A percentile compares a stretch with the other conserved stretches of the same genome.
These are phyloP conservation scores for Candida glucosophila DNA, from an alignment of 1,139 yeast species.

Conservation along the genomic window DNA sequence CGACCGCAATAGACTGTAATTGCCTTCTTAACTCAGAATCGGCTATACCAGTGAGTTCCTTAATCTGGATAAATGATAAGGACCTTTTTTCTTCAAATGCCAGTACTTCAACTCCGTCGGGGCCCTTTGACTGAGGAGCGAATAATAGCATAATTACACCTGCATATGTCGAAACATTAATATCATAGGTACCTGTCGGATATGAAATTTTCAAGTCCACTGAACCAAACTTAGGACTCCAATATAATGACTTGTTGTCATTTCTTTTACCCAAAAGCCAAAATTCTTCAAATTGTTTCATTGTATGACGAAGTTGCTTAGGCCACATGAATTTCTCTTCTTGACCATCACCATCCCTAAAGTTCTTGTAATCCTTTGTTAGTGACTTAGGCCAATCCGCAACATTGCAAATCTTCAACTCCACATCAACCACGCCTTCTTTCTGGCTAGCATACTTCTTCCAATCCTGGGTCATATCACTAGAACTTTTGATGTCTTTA, in stretches of 20 bases:
- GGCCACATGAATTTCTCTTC: constrained; percentile 42
- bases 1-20: constrained; percentile 76
- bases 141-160: constrained; percentile 72
- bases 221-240: constrained; percentile 83
- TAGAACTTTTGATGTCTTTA: constrained; percentile 65
- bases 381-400: constrained; percentile 43
- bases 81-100: constrained; percentile 34
- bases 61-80: constrained; percentile 51
- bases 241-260: constrained; percentile 64
- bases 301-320: constrained; percentile 26
- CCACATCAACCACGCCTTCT: constrained; percentile 26
- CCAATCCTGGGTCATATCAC: constrained; percentile 52
- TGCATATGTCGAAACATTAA: constrained; percentile 74
- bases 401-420: constrained; percentile 46
- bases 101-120: constrained; percentile 26
- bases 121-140: constrained; percentile 43
- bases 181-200: constrained; percentile 64
- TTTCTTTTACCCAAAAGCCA: constrained; percentile 49
- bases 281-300: constrained; percentile 33
- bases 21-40: constrained; percentile 66
- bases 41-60: constrained; percentile 64
- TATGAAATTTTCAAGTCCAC: constrained; percentile 67
- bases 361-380: constrained; percentile 50
- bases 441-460: constrained; percentile 16
- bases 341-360: constrained; percentile 28